Percentiles rank a stretch among this genome's conserved stretches.
Conservation (phyloP, 441 rosid species). For the Francoa sonchifolia region DNA sequence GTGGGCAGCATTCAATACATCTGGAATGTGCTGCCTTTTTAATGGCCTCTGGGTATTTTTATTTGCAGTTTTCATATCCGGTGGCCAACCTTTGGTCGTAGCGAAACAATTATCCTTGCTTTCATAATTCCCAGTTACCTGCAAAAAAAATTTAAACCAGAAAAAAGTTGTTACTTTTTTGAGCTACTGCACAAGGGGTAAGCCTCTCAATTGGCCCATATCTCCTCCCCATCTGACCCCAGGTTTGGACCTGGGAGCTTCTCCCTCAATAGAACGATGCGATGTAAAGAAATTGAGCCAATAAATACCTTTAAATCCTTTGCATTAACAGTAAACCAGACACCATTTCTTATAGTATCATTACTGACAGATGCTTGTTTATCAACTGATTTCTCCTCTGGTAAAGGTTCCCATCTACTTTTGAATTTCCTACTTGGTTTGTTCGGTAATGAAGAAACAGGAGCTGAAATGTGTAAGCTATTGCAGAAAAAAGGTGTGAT, state of each 20-base stretch:
- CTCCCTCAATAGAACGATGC: too few relatives aligned
- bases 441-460: slow-evolving; percentile 29
- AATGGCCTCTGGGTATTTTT: slow-evolving; percentile 49
- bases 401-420: slow-evolving; percentile 98
- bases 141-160: slow-evolving; percentile 12
- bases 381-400: slow-evolving; percentile 49
- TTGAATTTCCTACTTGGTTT: slow-evolving; percentile 75
- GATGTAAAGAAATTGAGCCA: not conserved
- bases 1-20: slow-evolving; percentile 32
- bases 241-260: too few relatives aligned
- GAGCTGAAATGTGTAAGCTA: slow-evolving; percentile 31
- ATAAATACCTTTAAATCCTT: slow-evolving; percentile 53
- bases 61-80: slow-evolving; percentile 39
- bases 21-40: slow-evolving; percentile 66
- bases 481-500: slow-evolving; percentile 10
- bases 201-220: too few relatives aligned
- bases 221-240: too few relatives aligned
- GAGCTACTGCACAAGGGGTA: too few relatives aligned
- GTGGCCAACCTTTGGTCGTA: slow-evolving; percentile 22
- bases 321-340: slow-evolving; percentile 35
- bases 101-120: slow-evolving; percentile 40
- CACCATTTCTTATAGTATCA: slow-evolving; percentile 41
- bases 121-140: slow-evolving; percentile 32
- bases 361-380: slow-evolving; percentile 29
- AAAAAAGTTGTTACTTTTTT: too few relatives aligned